phyloP scores from a whole-genome alignment of 1,284 basidiomycete species.

The Meira nashicola region DNA sequence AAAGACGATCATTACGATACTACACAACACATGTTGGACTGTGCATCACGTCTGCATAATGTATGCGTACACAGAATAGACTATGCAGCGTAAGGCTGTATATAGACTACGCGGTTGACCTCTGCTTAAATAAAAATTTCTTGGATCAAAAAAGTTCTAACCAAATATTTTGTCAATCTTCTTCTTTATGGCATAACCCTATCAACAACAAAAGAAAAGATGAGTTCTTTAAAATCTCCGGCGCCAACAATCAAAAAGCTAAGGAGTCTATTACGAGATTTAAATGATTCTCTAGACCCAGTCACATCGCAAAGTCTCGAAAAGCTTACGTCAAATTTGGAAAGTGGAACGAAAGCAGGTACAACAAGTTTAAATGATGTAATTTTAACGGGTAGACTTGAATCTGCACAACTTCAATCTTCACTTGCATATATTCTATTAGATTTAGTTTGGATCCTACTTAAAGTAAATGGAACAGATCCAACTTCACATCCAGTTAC shows the following conservation, averaged over 20 bases:
- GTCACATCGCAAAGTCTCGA: not conserved
- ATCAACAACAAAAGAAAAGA: too few relatives aligned
- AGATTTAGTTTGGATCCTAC: conserved; percentile 39
- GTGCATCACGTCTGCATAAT: too few relatives aligned
- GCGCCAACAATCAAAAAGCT: conserved; percentile 4
- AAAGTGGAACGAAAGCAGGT: not conserved
- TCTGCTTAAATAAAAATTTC: too few relatives aligned
- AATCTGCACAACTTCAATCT: conserved; percentile 33
- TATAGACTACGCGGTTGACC: too few relatives aligned
- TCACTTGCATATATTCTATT: conserved; percentile 34
- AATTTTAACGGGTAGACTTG: conserved; percentile 22
- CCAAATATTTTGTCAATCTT: too few relatives aligned
- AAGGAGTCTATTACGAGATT: not conserved
- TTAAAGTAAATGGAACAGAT: conserved; percentile 39
- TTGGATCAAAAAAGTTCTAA: too few relatives aligned
- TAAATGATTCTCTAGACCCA: not conserved
- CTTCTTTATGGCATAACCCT: too few relatives aligned
- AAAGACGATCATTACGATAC: too few relatives aligned
- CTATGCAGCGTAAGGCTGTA: too few relatives aligned
- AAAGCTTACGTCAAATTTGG: not conserved
- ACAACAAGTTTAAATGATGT: not conserved
- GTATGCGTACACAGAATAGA: too few relatives aligned
- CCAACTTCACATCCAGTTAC: conserved; percentile 30
- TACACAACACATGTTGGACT: too few relatives aligned
- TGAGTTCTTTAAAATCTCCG: conserved; percentile 1